Evolutionary conservation across 345 rosid species (phyloP).

Genomic region (Boechera divaricarpa): DNA sequence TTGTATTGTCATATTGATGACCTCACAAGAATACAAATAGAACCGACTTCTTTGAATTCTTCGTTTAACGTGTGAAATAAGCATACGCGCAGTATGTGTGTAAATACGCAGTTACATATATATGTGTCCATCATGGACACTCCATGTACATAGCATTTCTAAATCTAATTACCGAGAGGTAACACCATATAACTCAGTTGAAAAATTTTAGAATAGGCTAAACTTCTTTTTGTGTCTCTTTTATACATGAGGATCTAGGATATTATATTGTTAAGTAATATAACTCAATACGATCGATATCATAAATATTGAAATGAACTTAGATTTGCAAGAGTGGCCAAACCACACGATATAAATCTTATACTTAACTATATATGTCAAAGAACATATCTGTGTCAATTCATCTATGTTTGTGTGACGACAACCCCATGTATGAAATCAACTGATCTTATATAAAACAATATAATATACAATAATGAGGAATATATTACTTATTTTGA

Average conservation of each 20-base stretch:
- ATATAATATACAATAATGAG: background rate
- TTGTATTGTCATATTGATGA: constrained; percentile 20
- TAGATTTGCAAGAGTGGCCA: background rate
- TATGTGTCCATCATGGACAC: constrained; percentile 13
- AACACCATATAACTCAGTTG: constrained; percentile 12
- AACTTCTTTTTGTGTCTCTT: background rate
- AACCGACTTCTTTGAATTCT: constrained; percentile 40
- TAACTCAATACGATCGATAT: background rate
- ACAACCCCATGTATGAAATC: constrained; percentile 4
- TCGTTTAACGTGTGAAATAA: constrained; percentile 34
- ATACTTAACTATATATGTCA: background rate
- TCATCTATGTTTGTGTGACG: constrained; percentile 4
- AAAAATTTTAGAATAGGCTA: background rate
- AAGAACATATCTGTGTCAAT: background rate
- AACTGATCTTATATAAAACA: background rate
- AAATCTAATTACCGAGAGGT: background rate
- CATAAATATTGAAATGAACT: background rate
- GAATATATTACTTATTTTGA: background rate
- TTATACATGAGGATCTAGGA: background rate
- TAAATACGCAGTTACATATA: constrained; percentile 4
- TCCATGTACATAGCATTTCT: background rate
- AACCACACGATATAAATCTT: background rate
- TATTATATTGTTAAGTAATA: background rate
- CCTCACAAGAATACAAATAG: constrained; percentile 33
- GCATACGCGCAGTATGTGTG: constrained; percentile 11